Conservation (phyloP, 2,329 filamentous ascomycete genomes). For the Talaromyces sp. region DNA sequence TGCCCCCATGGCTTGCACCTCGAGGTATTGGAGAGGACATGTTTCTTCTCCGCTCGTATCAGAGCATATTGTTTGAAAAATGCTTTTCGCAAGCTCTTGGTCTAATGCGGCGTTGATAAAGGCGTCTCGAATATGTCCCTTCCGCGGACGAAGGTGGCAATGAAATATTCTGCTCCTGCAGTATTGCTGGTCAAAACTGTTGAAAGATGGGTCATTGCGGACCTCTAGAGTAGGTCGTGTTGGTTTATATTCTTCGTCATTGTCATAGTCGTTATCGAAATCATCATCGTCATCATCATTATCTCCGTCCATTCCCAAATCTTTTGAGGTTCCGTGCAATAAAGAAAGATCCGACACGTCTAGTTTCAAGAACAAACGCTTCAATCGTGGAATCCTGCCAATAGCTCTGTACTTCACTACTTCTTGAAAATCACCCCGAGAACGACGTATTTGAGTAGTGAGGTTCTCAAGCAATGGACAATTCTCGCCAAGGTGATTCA, state of each 20-base stretch:
- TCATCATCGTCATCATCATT: background rate
- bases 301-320: background rate
- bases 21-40: background rate
- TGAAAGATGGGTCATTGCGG: background rate
- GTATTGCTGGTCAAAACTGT: background rate
- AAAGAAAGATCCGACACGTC: background rate
- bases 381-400: background rate
- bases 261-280: background rate
- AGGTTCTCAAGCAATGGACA: slow-evolving; percentile 1
- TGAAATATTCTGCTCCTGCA: background rate
- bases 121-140: background rate
- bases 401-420: background rate
- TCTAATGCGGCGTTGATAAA: background rate
- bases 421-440: background rate
- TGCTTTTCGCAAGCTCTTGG: background rate
- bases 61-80: background rate
- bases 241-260: background rate
- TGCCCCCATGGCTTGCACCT: background rate
- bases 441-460: background rate
- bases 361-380: background rate
- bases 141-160: background rate
- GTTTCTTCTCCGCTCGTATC: background rate
- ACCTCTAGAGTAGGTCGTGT: background rate
- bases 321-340: background rate
- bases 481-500: background rate